These are phyloP conservation scores for Galeopsis tetrahit DNA, from an alignment of 257 asterid species.

Conservation along the genomic window DNA sequence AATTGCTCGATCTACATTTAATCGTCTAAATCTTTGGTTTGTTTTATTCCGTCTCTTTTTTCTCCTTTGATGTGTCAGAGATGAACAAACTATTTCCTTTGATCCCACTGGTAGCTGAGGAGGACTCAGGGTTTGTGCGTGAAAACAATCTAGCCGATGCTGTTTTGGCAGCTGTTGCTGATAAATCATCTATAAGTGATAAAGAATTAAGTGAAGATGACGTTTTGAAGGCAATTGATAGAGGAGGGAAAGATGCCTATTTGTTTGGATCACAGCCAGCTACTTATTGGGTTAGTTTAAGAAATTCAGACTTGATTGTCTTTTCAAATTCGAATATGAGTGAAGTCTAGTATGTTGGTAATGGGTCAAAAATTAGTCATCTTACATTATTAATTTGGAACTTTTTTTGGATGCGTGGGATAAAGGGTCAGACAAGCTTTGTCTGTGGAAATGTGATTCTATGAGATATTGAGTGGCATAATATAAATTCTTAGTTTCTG, in stretches of 20 bases:
- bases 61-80: conserved; percentile 50
- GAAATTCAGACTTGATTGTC: conserved; percentile 15
- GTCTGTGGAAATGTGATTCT: conserved; percentile 9
- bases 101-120: conserved; percentile 95
- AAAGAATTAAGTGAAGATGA: conserved; percentile 52
- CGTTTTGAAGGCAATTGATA: conserved; percentile 80
- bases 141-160: conserved; percentile 74
- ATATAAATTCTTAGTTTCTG: neutral
- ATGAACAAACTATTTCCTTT: conserved; percentile 74
- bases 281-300: conserved; percentile 85
- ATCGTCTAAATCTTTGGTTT: neutral
- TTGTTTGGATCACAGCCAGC: conserved; percentile 69
- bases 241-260: conserved; percentile 86
- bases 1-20: neutral
- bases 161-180: conserved; percentile 63
- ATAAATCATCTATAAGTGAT: conserved; percentile 48
- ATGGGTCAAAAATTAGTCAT: neutral
- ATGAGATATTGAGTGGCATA: neutral
- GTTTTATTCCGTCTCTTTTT: neutral
- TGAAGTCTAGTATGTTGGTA: neutral
- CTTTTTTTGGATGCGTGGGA: neutral
- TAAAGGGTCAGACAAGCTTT: conserved; percentile 9
- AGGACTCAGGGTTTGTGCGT: conserved; percentile 82
- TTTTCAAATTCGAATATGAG: neutral
- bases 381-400: neutral